These are phyloP conservation scores for Endogone sp. DNA, from an alignment of 192 early-diverging fungal species.

Conservation along the genomic window DNA sequence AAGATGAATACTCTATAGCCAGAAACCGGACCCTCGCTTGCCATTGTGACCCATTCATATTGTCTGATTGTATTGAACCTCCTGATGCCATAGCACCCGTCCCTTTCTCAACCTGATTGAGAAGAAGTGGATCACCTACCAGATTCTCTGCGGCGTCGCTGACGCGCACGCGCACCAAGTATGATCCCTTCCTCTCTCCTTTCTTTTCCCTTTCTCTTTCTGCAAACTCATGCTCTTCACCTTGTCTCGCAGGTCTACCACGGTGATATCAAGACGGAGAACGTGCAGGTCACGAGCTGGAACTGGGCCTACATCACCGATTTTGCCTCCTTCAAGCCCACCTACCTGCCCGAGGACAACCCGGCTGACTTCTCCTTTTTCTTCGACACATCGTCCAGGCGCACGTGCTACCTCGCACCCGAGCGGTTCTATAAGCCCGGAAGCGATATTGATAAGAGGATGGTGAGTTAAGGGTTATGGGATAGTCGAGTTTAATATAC, in stretches of 20 bases:
- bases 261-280: constrained; percentile 96
- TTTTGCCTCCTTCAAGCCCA: constrained; percentile 89
- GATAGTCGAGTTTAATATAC: neutral
- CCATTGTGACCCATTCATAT: too few relatives aligned
- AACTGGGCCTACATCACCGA: constrained; percentile 91
- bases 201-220: neutral
- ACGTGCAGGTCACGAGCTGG: constrained; percentile 92
- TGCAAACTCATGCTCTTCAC: neutral
- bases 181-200: constrained; percentile 20
- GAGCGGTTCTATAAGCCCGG: constrained; percentile 87
- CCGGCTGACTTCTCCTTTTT: constrained; percentile 95
- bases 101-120: constrained; percentile 86
- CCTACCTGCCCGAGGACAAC: constrained; percentile 93
- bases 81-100: constrained; percentile 63
- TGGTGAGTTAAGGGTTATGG: constrained; percentile 39
- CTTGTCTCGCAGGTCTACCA: constrained; percentile 57
- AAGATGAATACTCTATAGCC: too few relatives aligned
- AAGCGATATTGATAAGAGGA: constrained; percentile 49
- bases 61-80: too few relatives aligned
- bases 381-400: constrained; percentile 87
- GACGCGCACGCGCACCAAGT: constrained; percentile 65
- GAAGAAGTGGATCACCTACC: constrained; percentile 95
- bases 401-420: constrained; percentile 93
- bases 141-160: constrained; percentile 75
- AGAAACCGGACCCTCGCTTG: too few relatives aligned